Base-by-base conservation (phyloP, 192 early-diverging fungal species). In the Dimargaris cristalligena region DNA sequence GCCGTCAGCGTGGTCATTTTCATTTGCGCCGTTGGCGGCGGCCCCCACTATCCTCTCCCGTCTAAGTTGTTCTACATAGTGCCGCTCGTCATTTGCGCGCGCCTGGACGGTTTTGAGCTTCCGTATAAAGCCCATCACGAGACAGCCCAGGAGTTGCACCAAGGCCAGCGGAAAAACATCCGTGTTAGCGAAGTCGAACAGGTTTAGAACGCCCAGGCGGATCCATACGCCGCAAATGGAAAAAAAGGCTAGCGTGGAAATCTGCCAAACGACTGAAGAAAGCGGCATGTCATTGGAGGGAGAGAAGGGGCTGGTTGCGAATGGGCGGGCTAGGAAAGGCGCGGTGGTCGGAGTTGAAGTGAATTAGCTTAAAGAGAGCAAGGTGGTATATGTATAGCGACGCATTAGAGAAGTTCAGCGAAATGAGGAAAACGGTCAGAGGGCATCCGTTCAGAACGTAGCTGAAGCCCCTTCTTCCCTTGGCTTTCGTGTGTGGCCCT, bases 141-240 rank as follows among this genome's bases (percentile, higher is more conserved):
- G 33, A 63, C 87, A 89, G 0, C 87, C 87, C 18, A 81, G 46
- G 60, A 82, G 76, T 52, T 89, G 87, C 28, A 79, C 71, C 73
- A 80, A 81, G 11, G 78, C 61, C 31, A 85, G 62, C 4, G 68
- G 62, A 69, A 80, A 84, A 0, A 85, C 78, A 47, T 82, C 82
- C 46, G 69, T 67, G 0, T 73, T 78, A 16, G 62, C 22, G 63
- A 80, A 89, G 3, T 72, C 67, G 30, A 83, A 74, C 1, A 87
- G 67, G 4, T 67, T 64, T 23, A 31, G 69, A 23, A 85, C 49
- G 2, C 75, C 71, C 41, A 86, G 65, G 23, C 87, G 74, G 10
- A 84, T 68, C 8, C 86, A 68, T 0, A 79, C 74, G 1, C 87
- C 87, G 29, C 71, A 34, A 61, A 87, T 83, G 11, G 85, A 80